These are phyloP conservation scores for Beauveria sp. DNA, from an alignment of 2,329 filamentous ascomycete genomes.

Conservation along the genomic window DNA sequence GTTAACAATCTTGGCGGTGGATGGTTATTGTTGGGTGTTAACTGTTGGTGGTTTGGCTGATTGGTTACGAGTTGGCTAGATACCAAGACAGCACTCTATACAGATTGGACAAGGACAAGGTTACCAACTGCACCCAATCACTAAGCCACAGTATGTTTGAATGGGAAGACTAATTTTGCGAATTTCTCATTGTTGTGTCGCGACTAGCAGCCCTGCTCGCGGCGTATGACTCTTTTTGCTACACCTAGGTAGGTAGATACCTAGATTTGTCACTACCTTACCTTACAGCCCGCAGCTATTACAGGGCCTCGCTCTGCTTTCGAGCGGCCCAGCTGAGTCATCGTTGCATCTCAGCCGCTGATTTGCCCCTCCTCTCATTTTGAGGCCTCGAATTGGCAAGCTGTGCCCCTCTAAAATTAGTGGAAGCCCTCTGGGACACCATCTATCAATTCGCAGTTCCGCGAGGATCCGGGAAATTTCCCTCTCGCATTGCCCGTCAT, in stretches of 20 bases:
- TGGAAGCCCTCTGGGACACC: slow-evolving; percentile 6
- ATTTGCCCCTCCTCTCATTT: slow-evolving; percentile 8
- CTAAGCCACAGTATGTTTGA: neutral
- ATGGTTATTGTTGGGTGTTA: neutral
- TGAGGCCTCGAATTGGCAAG: slow-evolving; percentile 1
- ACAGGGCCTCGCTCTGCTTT: neutral
- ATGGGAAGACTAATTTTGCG: neutral
- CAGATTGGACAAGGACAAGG: neutral
- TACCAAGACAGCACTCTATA: neutral
- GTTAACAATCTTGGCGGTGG: neutral
- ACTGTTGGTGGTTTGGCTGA: neutral
- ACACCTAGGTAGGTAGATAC: too few species aligned
- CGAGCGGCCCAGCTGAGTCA: slow-evolving; percentile 1
- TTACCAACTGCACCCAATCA: neutral
- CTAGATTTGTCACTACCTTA: neutral
- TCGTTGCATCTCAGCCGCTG: neutral
- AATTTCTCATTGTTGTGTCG: neutral
- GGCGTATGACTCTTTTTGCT: slow-evolving; percentile 7
- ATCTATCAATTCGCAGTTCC: neutral
- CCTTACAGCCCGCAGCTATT: neutral
- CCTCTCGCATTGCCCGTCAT: neutral
- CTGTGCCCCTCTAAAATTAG: slow-evolving; percentile 10
- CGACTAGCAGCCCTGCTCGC: neutral
- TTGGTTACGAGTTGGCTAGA: neutral
- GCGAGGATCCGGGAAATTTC: neutral